These are phyloP conservation scores for Boletus pseudo-olivaceus DNA, from an alignment of 768 basidiomycete genomes.

Conservation along the genomic window DNA sequence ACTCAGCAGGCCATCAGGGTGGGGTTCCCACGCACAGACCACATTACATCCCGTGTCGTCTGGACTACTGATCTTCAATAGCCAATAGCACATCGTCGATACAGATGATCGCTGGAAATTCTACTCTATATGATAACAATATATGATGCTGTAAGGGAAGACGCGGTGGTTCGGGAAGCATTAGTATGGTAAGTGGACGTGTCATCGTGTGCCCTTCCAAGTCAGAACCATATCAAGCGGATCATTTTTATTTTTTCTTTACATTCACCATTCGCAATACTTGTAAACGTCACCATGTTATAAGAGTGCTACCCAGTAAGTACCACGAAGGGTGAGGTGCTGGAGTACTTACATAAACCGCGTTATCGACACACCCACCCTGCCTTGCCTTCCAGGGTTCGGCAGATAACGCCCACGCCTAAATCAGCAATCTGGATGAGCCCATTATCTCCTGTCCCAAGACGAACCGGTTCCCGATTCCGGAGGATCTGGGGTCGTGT, in stretches of 20 bases:
- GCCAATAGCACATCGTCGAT: background rate
- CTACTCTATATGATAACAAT: background rate
- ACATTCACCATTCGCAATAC: background rate
- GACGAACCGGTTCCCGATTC: background rate
- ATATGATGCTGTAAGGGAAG: background rate
- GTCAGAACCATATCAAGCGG: background rate
- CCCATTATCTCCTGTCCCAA: background rate
- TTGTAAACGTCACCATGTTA: background rate
- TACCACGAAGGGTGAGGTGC: background rate
- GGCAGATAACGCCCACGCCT: background rate
- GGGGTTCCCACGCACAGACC: constrained; percentile 49
- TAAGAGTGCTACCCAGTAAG: background rate
- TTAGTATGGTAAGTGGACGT: background rate
- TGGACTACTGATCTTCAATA: too few relatives aligned
- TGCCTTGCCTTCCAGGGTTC: background rate
- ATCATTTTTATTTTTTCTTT: background rate
- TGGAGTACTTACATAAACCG: background rate
- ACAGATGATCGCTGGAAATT: background rate
- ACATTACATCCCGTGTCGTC: background rate
- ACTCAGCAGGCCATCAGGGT: constrained; percentile 35
- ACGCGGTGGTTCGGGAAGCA: background rate
- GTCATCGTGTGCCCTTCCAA: background rate
- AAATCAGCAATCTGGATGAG: background rate
- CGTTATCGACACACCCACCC: background rate
- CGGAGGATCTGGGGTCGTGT: constrained; percentile 3